These are phyloP conservation scores for Ogataea nakhonphanomensis DNA, from an alignment of 805 yeast genomes.

Conservation along the genomic window DNA sequence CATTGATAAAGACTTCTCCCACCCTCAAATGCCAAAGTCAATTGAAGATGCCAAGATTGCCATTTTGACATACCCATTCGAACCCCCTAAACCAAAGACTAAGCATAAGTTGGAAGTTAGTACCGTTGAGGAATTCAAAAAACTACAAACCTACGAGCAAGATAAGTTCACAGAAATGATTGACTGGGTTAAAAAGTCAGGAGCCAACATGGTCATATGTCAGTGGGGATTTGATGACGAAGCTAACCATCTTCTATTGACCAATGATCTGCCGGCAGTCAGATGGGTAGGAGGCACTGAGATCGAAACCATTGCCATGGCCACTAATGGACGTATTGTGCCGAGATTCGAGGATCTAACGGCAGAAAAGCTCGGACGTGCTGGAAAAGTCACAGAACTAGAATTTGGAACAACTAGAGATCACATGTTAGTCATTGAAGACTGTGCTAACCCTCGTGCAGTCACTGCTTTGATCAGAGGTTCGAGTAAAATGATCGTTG, in stretches of 20 bases:
- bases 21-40: constrained; percentile 94
- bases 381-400: constrained; percentile 80
- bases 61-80: constrained; percentile 96
- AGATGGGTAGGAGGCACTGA: constrained; percentile 99
- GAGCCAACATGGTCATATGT: constrained; percentile 95
- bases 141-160: constrained; percentile 88
- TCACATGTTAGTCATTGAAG: constrained; percentile 92
- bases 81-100: constrained; percentile 99
- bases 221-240: constrained; percentile 99
- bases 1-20: constrained; percentile 94
- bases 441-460: constrained; percentile 79
- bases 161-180: constrained; percentile 91
- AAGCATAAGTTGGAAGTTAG: constrained; percentile 94
- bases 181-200: constrained; percentile 74
- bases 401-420: constrained; percentile 97
- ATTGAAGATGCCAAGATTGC: constrained; percentile 84
- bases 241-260: constrained; percentile 87
- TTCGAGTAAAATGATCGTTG: constrained; percentile 95
- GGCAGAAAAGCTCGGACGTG: constrained; percentile 77
- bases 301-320: constrained; percentile 91
- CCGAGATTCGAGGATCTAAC: constrained; percentile 94
- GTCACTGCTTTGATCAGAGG: constrained; percentile 95
- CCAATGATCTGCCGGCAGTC: constrained; percentile 89
- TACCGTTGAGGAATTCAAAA: constrained; percentile 89
- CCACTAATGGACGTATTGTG: constrained; percentile 95